phyloP scores from a whole-genome alignment of 2,329 filamentous ascomycete species.

The Ophiostoma angusticollis region DNA sequence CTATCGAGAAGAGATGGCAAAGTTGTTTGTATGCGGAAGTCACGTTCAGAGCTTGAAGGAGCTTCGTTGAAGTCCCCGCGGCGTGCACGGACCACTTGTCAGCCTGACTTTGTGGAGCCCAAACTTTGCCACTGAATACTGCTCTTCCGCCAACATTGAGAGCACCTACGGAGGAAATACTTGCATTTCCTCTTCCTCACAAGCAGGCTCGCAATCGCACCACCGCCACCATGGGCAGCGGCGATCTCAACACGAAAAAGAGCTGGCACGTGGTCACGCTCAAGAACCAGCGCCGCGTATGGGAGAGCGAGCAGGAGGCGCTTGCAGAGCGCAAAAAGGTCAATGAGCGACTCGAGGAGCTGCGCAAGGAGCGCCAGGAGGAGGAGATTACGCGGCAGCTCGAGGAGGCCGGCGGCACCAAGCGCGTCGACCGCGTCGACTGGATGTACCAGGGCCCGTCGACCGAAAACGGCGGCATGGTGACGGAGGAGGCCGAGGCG shows the following conservation, averaged over 20 bases:
- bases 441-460: constrained; percentile 97
- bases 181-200: neutral
- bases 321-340: constrained; percentile 91
- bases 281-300: constrained; percentile 83
- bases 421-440: constrained; percentile 72
- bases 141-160: too few relatives aligned
- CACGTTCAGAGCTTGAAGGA: neutral
- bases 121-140: neutral
- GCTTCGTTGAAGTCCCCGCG: constrained; percentile 1
- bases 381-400: constrained; percentile 86
- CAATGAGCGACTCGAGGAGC: constrained; percentile 81
- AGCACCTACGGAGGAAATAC: too few relatives aligned
- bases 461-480: constrained; percentile 55
- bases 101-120: constrained; percentile 3
- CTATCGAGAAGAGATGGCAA: neutral
- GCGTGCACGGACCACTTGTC: constrained; percentile 9
- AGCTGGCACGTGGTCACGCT: constrained; percentile 87
- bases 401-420: constrained; percentile 74
- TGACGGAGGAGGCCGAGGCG: constrained; percentile 79
- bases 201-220: neutral
- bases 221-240: constrained; percentile 52
- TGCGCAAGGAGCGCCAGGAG: constrained; percentile 83
- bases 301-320: constrained; percentile 82
- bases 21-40: neutral
- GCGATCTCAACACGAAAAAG: constrained; percentile 90